phyloP scores from a whole-genome alignment of 2,329 filamentous ascomycete genomes.

The Plenodomus biglobosus region DNA sequence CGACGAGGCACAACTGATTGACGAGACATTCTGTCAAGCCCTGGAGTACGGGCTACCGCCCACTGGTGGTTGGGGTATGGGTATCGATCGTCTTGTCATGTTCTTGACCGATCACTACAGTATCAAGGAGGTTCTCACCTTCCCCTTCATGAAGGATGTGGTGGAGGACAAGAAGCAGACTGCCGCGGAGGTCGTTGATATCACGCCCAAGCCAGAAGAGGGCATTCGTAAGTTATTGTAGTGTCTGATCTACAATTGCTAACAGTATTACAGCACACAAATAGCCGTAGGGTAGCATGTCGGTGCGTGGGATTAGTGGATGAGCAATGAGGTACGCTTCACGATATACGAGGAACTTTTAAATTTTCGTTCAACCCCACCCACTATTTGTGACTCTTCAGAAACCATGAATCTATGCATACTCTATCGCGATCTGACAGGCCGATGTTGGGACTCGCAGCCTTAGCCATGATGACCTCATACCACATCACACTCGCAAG shows the following conservation, averaged over 20 bases:
- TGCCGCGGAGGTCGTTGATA: slow-evolving; percentile 64
- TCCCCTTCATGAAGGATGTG: slow-evolving; percentile 94
- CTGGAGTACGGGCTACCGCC: slow-evolving; percentile 87
- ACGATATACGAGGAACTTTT: slow-evolving; percentile 3
- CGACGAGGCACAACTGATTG: slow-evolving; percentile 92
- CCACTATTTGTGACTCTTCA: no score
- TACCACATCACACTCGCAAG: no score
- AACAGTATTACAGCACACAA: slow-evolving; percentile 20
- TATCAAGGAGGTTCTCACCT: slow-evolving; percentile 93
- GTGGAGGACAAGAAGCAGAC: slow-evolving; percentile 44
- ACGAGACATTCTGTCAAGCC: slow-evolving; percentile 90
- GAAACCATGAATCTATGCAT: no score
- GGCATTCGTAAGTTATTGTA: slow-evolving; percentile 51
- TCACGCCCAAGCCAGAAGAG: slow-evolving; percentile 62
- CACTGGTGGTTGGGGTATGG: slow-evolving; percentile 95
- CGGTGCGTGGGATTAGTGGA: slow-evolving; percentile 2
- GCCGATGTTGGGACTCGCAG: no score
- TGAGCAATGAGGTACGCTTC: slow-evolving; percentile 10
- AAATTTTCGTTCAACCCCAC: no score
- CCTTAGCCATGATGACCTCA: no score
- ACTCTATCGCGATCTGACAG: no score
- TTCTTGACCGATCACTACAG: slow-evolving; percentile 94
- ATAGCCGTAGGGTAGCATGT: slow-evolving; percentile 19
- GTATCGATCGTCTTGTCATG: slow-evolving; percentile 92
- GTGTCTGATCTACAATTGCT: background rate